These are phyloP conservation scores for Venturiaceae sp. DNA, from an alignment of 2,329 filamentous ascomycete species.

Conservation along the genomic window DNA sequence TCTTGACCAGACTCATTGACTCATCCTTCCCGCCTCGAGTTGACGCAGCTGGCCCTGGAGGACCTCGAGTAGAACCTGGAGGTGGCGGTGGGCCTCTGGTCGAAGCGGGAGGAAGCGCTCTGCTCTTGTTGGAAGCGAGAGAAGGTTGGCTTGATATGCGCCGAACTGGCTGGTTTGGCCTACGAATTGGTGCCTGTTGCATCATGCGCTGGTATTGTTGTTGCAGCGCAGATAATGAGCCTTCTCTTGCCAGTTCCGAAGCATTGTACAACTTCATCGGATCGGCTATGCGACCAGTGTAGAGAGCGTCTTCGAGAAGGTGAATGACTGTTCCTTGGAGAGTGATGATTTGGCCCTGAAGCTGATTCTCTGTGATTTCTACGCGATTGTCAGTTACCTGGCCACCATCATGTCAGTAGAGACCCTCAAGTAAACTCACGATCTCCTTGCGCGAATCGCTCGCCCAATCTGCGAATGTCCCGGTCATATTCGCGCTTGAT, in stretches of 20 bases:
- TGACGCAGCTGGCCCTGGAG: neutral
- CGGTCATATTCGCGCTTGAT: conserved; percentile 27
- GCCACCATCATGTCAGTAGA: neutral
- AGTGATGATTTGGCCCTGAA: conserved; percentile 31
- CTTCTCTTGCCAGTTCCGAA: conserved; percentile 30
- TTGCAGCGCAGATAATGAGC: conserved; percentile 27
- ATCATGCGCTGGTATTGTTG: conserved; percentile 23
- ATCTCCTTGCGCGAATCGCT: conserved; percentile 28
- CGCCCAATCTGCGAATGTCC: conserved; percentile 24
- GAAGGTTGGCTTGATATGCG: conserved; percentile 4
- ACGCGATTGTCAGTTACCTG: conserved; percentile 10
- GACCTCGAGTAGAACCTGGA: neutral
- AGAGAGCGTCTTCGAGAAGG: conserved; percentile 32
- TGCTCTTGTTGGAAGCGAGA: neutral
- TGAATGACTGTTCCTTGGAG: conserved; percentile 34
- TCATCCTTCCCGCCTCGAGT: neutral
- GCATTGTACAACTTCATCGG: conserved; percentile 29
- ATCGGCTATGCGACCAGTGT: conserved; percentile 28
- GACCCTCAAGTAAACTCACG: conserved; percentile 21
- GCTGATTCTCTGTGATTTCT: conserved; percentile 31
- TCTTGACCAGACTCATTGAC: neutral
- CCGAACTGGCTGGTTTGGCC: neutral
- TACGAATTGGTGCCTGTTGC: conserved; percentile 2
- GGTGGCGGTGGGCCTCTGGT: neutral
- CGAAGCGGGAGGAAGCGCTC: neutral